phyloP scores from a whole-genome alignment of 208 protist species.

The Crithidia fasciculata region DNA sequence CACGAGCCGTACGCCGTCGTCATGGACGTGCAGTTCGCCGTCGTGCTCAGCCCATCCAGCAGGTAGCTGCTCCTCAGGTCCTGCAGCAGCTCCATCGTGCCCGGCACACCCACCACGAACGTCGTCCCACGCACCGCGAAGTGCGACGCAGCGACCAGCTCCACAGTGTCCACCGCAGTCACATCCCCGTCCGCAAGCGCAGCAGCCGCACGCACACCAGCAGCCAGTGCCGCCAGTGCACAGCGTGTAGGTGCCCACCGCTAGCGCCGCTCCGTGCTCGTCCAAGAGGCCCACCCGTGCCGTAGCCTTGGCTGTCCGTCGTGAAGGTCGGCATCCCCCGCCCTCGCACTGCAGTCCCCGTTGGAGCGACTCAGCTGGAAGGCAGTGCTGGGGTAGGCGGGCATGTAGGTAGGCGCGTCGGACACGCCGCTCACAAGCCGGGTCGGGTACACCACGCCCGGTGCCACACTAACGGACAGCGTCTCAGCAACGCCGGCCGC shows the following conservation, averaged over 20 bases:
- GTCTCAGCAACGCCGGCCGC: conserved; percentile 31
- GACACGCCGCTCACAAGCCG: conserved; percentile 41
- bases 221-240: conserved; percentile 37
- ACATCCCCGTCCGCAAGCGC: not conserved
- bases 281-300: conserved; percentile 37
- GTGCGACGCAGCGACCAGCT: conserved; percentile 44
- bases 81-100: conserved; percentile 46
- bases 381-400: conserved; percentile 37
- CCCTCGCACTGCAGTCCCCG: conserved; percentile 28
- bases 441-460: conserved; percentile 49
- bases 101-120: conserved; percentile 54
- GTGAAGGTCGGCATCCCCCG: conserved; percentile 47
- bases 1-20: conserved; percentile 50
- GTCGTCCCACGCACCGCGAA: conserved; percentile 54
- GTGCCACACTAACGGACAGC: conserved; percentile 36
- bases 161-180: conserved; percentile 36
- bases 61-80: conserved; percentile 45
- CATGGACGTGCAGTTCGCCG: conserved; percentile 34
- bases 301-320: conserved; percentile 56
- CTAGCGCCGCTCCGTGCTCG: conserved; percentile 23
- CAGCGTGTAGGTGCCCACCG: conserved; percentile 62
- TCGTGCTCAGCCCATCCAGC: conserved; percentile 57
- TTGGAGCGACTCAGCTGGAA: conserved; percentile 45
- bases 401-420: conserved; percentile 51
- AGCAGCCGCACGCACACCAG: not conserved